Evolutionary conservation across 176 grass and related monocot genomes (phyloP).

Genomic region (Oryza rufipogon): DNA sequence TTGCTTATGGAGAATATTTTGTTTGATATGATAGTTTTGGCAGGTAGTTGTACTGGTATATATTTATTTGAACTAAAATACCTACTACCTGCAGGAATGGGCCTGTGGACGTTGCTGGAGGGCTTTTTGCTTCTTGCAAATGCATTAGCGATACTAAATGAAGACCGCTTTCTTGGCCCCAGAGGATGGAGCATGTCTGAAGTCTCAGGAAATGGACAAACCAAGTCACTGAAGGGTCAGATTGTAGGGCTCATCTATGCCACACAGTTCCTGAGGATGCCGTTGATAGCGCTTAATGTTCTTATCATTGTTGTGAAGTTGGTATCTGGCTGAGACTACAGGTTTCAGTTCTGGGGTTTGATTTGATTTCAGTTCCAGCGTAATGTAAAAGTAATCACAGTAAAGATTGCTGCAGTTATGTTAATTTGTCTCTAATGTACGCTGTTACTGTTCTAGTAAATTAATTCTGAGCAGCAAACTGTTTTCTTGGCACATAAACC

Average conservation of each 20-base stretch:
- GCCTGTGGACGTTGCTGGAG: conserved; percentile 76
- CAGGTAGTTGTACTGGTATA: no score
- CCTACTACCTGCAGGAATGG: conserved; percentile 61
- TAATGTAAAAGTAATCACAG: conserved; percentile 45
- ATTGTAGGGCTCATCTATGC: conserved; percentile 81
- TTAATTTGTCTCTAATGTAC: conserved; percentile 10
- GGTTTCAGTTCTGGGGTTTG: neutral
- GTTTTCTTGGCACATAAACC: neutral
- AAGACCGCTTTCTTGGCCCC: conserved; percentile 78
- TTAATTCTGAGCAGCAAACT: conserved; percentile 14
- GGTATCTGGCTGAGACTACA: conserved; percentile 64
- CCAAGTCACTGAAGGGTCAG: conserved; percentile 80
- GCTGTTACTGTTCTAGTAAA: conserved; percentile 19
- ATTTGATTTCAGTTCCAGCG: conserved; percentile 8
- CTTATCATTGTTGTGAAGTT: conserved; percentile 77
- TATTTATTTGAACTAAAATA: conserved; percentile 33
- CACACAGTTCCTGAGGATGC: conserved; percentile 76
- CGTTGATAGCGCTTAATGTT: conserved; percentile 85
- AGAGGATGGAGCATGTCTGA: conserved; percentile 87
- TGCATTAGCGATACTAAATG: conserved; percentile 82
- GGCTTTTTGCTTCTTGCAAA: conserved; percentile 80
- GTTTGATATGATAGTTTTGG: no score
- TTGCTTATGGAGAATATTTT: neutral
- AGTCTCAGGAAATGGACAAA: conserved; percentile 73
- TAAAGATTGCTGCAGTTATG: conserved; percentile 25